Conservation (phyloP, 345 rosid genomes). For the Salix arbutifolia region DNA sequence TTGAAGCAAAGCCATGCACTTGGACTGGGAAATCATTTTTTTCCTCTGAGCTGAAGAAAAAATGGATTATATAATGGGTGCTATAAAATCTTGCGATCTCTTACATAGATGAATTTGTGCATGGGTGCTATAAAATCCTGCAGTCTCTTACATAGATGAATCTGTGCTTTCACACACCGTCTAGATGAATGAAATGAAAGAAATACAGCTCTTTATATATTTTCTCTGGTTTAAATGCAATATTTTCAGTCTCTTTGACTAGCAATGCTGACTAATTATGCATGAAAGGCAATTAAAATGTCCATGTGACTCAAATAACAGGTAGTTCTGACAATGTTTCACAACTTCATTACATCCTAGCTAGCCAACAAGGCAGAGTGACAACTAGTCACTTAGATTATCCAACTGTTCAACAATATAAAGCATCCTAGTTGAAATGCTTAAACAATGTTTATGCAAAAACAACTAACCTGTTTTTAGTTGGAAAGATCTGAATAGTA, state of each 20-base stretch:
- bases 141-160: not conserved
- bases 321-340: too few relatives aligned
- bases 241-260: not conserved
- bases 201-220: not conserved
- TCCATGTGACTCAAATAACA: too few relatives aligned
- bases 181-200: not conserved
- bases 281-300: too few relatives aligned
- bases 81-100: not conserved
- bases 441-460: not conserved
- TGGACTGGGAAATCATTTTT: not conserved
- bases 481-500: constrained; percentile 44
- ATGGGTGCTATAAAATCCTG: not conserved
- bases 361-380: not conserved
- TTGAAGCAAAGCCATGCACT: too few relatives aligned
- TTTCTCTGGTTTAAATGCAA: not conserved
- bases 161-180: not conserved
- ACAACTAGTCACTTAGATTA: not conserved
- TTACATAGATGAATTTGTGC: too few relatives aligned
- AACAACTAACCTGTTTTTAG: constrained; percentile 36
- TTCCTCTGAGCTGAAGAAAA: not conserved
- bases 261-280: too few relatives aligned
- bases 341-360: not conserved
- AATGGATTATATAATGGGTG: not conserved
- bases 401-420: not conserved
- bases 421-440: not conserved